phyloP scores from a whole-genome alignment of 225 moss, liverwort and hornwort species.

The Lunularia cruciata region DNA sequence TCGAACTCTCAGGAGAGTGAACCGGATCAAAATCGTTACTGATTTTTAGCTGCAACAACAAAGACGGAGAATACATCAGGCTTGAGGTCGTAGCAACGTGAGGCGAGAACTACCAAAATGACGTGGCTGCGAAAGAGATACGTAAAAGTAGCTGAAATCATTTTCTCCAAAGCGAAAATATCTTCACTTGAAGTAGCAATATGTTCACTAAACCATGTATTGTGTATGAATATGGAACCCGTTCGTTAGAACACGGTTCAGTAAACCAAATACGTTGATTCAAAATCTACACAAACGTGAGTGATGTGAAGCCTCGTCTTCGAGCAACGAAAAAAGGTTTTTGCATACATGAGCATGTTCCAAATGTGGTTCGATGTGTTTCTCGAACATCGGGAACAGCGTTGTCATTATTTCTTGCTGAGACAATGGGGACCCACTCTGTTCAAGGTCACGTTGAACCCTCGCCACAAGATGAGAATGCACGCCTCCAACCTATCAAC shows the following conservation, averaged over 20 bases:
- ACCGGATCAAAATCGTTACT: constrained; percentile 85
- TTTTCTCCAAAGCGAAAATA: too few species aligned
- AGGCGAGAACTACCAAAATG: too few species aligned
- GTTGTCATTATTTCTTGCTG: constrained; percentile 89
- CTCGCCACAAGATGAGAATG: constrained; percentile 83
- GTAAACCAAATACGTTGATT: too few species aligned
- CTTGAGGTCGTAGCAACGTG: not conserved
- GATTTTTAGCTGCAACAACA: constrained; percentile 67
- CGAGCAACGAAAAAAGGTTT: not conserved
- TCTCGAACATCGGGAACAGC: constrained; percentile 85
- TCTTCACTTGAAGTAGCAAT: too few species aligned
- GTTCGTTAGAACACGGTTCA: too few species aligned
- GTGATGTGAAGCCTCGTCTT: too few species aligned
- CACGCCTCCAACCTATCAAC: constrained; percentile 71
- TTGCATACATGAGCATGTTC: constrained; percentile 72
- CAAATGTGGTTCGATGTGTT: constrained; percentile 83
- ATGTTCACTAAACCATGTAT: too few species aligned
- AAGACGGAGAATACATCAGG: not conserved
- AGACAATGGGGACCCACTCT: constrained; percentile 56
- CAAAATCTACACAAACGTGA: too few species aligned
- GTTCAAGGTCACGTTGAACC: constrained; percentile 75
- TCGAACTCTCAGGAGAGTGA: constrained; percentile 81
- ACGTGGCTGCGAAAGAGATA: too few species aligned
- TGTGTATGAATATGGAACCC: too few species aligned
- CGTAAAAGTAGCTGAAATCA: too few species aligned